These are phyloP conservation scores for Komagataella populi DNA, from an alignment of 805 yeast genomes.

Conservation along the genomic window DNA sequence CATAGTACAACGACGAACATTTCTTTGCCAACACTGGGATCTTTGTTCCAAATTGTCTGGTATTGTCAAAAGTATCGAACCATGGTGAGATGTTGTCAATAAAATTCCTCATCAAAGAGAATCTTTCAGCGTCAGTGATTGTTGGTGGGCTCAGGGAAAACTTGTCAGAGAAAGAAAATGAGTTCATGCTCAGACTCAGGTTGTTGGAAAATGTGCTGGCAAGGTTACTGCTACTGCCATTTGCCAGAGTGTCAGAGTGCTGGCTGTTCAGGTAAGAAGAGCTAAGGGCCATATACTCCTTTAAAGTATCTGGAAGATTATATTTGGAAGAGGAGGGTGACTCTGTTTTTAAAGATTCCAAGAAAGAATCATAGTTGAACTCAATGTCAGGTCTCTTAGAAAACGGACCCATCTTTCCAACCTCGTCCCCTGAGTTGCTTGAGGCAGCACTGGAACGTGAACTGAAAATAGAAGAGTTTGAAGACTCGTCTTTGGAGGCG, in stretches of 20 bases:
- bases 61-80: slow-evolving; percentile 19
- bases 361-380: slow-evolving; percentile 1
- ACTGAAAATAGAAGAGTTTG: neutral
- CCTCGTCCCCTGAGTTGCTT: neutral
- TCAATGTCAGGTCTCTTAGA: neutral
- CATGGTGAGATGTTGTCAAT: slow-evolving; percentile 23
- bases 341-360: neutral
- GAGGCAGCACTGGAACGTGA: neutral
- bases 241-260: neutral
- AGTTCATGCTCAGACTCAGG: slow-evolving; percentile 1
- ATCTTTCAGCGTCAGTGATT: slow-evolving; percentile 18
- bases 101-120: slow-evolving; percentile 17
- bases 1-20: slow-evolving; percentile 13
- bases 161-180: slow-evolving; percentile 10
- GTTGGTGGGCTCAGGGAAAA: slow-evolving; percentile 9
- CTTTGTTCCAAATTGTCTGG: slow-evolving; percentile 19
- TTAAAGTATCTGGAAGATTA: slow-evolving; percentile 19
- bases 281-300: slow-evolving; percentile 25
- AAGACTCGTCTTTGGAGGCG: neutral
- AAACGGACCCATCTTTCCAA: neutral
- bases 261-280: neutral
- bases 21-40: slow-evolving; percentile 24
- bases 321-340: slow-evolving; percentile 7
- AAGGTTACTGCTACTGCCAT: slow-evolving; percentile 7
- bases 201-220: slow-evolving; percentile 10